These are phyloP conservation scores for Beauveria sp. DNA, from an alignment of 2,329 filamentous ascomycete genomes.

Conservation along the genomic window DNA sequence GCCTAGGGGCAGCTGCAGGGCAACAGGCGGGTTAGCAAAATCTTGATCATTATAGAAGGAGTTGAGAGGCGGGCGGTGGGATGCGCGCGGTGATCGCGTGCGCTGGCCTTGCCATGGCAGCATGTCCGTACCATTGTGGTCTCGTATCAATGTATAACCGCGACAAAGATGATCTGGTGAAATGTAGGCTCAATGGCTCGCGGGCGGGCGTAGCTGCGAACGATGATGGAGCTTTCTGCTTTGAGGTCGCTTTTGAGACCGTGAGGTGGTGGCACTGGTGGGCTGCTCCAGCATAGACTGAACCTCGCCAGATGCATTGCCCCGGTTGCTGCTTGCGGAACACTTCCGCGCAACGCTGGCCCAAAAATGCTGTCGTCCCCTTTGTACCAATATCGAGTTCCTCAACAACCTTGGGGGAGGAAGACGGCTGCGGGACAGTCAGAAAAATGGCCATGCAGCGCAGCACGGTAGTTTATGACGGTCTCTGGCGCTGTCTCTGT, in stretches of 20 bases:
- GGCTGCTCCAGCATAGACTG: neutral
- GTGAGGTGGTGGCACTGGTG: neutral
- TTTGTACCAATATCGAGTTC: neutral
- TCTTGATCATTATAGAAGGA: neutral
- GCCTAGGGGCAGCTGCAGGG: conserved; percentile 58
- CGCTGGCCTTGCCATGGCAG: neutral
- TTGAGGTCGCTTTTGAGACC: conserved; percentile 1
- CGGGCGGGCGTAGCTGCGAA: neutral
- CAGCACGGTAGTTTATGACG: conserved; percentile 38
- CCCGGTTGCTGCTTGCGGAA: conserved; percentile 17
- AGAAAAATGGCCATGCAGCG: conserved; percentile 21
- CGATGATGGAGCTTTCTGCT: neutral
- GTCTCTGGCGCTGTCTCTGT: conserved; percentile 58
- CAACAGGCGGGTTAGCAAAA: conserved; percentile 18
- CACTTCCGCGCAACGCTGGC: neutral
- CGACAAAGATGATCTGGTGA: neutral
- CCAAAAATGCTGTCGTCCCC: neutral
- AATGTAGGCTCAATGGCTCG: neutral
- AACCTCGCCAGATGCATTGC: conserved; percentile 23
- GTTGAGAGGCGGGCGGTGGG: neutral
- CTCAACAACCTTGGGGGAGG: neutral
- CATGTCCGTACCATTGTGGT: neutral
- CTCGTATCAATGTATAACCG: neutral
- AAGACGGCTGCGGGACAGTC: neutral
- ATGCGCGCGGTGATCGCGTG: neutral